phyloP scores from a whole-genome alignment of 495 filamentous ascomycete species.

The Xylaria longipes region DNA sequence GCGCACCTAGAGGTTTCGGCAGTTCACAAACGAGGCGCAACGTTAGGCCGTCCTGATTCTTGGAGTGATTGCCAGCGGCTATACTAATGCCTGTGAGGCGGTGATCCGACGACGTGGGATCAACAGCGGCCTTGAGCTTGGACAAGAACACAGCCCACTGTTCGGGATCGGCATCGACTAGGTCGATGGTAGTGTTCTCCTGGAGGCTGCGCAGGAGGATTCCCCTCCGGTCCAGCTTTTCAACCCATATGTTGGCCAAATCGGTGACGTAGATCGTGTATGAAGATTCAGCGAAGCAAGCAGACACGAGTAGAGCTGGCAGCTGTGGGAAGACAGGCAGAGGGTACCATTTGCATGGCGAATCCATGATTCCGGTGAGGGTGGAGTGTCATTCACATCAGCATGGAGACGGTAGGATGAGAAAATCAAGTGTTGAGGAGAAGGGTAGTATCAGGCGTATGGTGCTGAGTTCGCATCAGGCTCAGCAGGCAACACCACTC shows the following conservation, averaged over 20 bases:
- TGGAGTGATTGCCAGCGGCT: constrained; percentile 33
- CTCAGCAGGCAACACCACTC: neutral
- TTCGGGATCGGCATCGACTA: constrained; percentile 69
- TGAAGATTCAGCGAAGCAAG: constrained; percentile 48
- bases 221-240: constrained; percentile 65
- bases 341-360: constrained; percentile 35
- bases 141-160: constrained; percentile 76
- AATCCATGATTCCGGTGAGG: constrained; percentile 21
- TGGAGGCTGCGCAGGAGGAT: constrained; percentile 72
- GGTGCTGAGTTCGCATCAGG: neutral
- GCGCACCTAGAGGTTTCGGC: constrained; percentile 69
- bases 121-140: constrained; percentile 71
- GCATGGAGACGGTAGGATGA: neutral
- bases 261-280: constrained; percentile 85
- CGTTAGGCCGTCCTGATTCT: constrained; percentile 49
- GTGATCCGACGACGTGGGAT: constrained; percentile 45
- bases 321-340: constrained; percentile 41
- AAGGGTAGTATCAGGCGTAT: neutral
- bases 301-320: constrained; percentile 53
- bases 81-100: constrained; percentile 46
- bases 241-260: constrained; percentile 83
- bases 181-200: constrained; percentile 80
- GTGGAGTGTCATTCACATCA: neutral
- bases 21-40: constrained; percentile 66
- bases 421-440: neutral